Evolutionary conservation across 2,329 filamentous ascomycete genomes (phyloP).

Genomic region (Capronia americana): DNA sequence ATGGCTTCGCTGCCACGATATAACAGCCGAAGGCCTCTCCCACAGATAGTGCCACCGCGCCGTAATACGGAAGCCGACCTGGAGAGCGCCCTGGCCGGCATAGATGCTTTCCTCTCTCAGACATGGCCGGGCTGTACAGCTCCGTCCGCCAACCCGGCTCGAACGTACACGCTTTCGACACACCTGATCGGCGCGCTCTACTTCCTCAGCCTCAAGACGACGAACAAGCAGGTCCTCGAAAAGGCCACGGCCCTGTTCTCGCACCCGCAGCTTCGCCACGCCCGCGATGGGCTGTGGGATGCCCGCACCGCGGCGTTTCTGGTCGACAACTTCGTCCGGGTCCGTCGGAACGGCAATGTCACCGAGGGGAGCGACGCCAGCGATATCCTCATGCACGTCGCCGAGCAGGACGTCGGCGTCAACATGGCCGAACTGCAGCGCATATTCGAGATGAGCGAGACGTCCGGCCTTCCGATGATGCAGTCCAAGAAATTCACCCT

Average conservation of each 20-base stretch:
- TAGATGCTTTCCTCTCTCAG: neutral
- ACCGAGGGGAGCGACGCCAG: constrained; percentile 27
- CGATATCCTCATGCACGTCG: constrained; percentile 9
- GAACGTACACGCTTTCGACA: constrained; percentile 39
- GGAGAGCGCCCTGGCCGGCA: neutral
- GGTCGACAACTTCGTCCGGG: constrained; percentile 24
- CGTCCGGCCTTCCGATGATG: constrained; percentile 14
- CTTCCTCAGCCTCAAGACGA: constrained; percentile 40
- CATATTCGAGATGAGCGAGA: constrained; percentile 6
- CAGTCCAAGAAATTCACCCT: constrained; percentile 17
- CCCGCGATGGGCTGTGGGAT: constrained; percentile 41
- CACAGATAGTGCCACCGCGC: neutral
- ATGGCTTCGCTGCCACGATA: neutral
- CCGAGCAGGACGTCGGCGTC: neutral
- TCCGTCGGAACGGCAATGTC: constrained; percentile 17
- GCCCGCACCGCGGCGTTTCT: constrained; percentile 32
- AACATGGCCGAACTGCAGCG: constrained; percentile 2
- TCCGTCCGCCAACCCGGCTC: neutral
- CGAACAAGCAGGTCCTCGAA: constrained; percentile 20
- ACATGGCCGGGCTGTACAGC: neutral
- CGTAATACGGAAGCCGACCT: constrained; percentile 6
- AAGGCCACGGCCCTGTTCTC: constrained; percentile 35
- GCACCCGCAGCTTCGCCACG: constrained; percentile 26
- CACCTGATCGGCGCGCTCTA: constrained; percentile 40
- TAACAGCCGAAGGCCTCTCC: neutral